Evolutionary conservation across 352 stramenopile species (phyloP).

Genomic region (Hyaloperonospora brassicae): DNA sequence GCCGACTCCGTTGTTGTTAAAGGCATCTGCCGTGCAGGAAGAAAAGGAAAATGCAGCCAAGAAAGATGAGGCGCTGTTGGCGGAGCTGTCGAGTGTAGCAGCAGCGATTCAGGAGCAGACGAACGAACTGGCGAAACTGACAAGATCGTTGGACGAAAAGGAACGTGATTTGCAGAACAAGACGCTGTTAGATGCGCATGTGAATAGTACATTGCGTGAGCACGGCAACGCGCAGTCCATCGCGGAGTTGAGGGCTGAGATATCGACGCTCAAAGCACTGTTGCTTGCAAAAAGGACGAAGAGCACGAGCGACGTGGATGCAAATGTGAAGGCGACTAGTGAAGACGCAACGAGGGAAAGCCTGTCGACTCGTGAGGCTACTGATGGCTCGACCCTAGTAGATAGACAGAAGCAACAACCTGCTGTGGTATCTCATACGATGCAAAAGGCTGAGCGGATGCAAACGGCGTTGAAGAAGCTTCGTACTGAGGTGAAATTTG

Average conservation of each 20-base stretch:
- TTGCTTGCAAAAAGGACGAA: slow-evolving; percentile 31
- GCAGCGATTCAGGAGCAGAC: slow-evolving; percentile 60
- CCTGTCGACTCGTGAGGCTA: slow-evolving; percentile 2
- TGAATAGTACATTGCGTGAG: slow-evolving; percentile 40
- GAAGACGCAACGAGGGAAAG: slow-evolving; percentile 8
- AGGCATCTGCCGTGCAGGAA: slow-evolving; percentile 37
- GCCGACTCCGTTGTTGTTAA: slow-evolving; percentile 30
- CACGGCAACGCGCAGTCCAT: slow-evolving; percentile 53
- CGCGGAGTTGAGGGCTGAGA: slow-evolving; percentile 57
- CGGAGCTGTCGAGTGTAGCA: slow-evolving; percentile 40
- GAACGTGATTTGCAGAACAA: slow-evolving; percentile 47
- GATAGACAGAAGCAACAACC: slow-evolving; percentile 8
- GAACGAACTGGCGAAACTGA: slow-evolving; percentile 46
- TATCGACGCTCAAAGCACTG: slow-evolving; percentile 56
- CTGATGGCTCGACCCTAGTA: slow-evolving; percentile 1
- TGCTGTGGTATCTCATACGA: slow-evolving; percentile 9
- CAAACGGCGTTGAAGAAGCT: slow-evolving; percentile 41
- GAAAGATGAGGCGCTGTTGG: slow-evolving; percentile 45
- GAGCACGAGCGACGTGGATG: neutral
- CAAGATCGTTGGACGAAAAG: slow-evolving; percentile 43
- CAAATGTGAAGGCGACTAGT: slow-evolving; percentile 2
- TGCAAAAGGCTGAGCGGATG: slow-evolving; percentile 36
- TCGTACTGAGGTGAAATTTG: slow-evolving; percentile 33
- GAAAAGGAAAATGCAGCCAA: slow-evolving; percentile 45
- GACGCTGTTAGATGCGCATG: slow-evolving; percentile 32